phyloP scores from a whole-genome alignment of 805 yeast species.

The Sugiyamaella chiloensis region DNA sequence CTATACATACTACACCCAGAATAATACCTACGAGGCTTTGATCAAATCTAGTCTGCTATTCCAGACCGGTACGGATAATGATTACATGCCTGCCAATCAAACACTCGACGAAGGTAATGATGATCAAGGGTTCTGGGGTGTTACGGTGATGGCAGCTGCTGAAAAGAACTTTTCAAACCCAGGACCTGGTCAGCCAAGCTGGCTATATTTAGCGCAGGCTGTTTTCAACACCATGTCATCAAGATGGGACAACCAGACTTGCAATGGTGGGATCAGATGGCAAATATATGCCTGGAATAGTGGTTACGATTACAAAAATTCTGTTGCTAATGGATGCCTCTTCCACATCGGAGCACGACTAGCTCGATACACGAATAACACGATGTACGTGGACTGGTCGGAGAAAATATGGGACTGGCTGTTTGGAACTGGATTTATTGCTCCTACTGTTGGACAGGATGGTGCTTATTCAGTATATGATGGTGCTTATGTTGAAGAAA shows the following conservation, averaged over 20 bases:
- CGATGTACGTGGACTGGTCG: slow-evolving; percentile 69
- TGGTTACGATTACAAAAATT: slow-evolving; percentile 82
- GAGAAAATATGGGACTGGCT: slow-evolving; percentile 77
- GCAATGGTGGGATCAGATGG: slow-evolving; percentile 86
- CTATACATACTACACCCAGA: slow-evolving; percentile 65
- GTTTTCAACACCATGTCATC: slow-evolving; percentile 79
- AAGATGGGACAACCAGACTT: slow-evolving; percentile 66
- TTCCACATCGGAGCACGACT: slow-evolving; percentile 80
- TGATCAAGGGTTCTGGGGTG: slow-evolving; percentile 93
- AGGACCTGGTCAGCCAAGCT: slow-evolving; percentile 52
- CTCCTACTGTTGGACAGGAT: slow-evolving; percentile 20
- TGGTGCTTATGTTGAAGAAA: slow-evolving; percentile 53
- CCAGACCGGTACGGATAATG: slow-evolving; percentile 62
- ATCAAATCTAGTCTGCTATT: slow-evolving; percentile 59
- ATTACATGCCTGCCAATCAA: slow-evolving; percentile 79
- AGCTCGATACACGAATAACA: slow-evolving; percentile 72
- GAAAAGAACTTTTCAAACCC: slow-evolving; percentile 82
- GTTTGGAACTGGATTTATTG: slow-evolving; percentile 44
- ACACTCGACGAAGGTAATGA: slow-evolving; percentile 86
- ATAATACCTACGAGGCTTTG: slow-evolving; percentile 56
- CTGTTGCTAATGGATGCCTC: slow-evolving; percentile 82
- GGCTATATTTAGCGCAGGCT: slow-evolving; percentile 81
- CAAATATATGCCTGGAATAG: slow-evolving; percentile 86
- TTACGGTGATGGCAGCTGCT: slow-evolving; percentile 79
- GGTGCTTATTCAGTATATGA: slow-evolving; percentile 53